phyloP scores from a whole-genome alignment of 1,284 basidiomycete species.

The Porodaedalea pini region DNA sequence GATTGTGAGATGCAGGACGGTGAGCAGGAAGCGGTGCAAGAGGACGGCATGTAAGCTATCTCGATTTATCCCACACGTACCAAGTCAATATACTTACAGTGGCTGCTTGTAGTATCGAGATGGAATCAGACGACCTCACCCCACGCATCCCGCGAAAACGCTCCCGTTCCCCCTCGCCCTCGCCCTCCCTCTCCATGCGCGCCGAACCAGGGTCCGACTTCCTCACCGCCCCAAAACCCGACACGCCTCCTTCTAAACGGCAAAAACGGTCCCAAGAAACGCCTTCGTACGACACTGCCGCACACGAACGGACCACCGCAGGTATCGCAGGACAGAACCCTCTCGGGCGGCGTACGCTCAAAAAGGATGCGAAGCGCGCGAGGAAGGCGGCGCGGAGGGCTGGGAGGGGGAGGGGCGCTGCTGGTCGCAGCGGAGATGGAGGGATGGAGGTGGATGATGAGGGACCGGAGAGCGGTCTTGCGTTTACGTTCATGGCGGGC shows the following conservation, averaged over 20 bases:
- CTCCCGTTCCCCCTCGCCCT: slow-evolving; percentile 30
- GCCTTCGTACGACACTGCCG: slow-evolving; percentile 45
- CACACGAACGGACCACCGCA: slow-evolving; percentile 37
- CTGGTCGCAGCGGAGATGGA: not conserved
- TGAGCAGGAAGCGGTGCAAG: slow-evolving; percentile 25
- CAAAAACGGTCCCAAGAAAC: slow-evolving; percentile 44
- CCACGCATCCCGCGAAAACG: slow-evolving; percentile 38
- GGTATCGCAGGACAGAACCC: slow-evolving; percentile 53
- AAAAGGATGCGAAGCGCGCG: slow-evolving; percentile 57
- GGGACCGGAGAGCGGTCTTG: slow-evolving; percentile 24
- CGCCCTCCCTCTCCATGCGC: not conserved
- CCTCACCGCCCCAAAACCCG: not conserved
- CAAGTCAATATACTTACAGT: slow-evolving; percentile 15
- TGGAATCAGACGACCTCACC: slow-evolving; percentile 44
- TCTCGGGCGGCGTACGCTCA: slow-evolving; percentile 51
- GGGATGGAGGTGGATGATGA: slow-evolving; percentile 39
- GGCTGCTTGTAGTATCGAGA: slow-evolving; percentile 28
- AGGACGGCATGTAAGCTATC: slow-evolving; percentile 44
- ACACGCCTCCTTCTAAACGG: slow-evolving; percentile 52
- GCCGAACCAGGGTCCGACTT: not conserved
- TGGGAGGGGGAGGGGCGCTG: slow-evolving; percentile 6
- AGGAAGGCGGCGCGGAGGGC: slow-evolving; percentile 38
- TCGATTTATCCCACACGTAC: not conserved
- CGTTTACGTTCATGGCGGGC: slow-evolving; percentile 22
- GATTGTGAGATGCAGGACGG: slow-evolving; percentile 36